phyloP scores from a whole-genome alignment of 768 basidiomycete species.

The Auricularia auricula-judae region DNA sequence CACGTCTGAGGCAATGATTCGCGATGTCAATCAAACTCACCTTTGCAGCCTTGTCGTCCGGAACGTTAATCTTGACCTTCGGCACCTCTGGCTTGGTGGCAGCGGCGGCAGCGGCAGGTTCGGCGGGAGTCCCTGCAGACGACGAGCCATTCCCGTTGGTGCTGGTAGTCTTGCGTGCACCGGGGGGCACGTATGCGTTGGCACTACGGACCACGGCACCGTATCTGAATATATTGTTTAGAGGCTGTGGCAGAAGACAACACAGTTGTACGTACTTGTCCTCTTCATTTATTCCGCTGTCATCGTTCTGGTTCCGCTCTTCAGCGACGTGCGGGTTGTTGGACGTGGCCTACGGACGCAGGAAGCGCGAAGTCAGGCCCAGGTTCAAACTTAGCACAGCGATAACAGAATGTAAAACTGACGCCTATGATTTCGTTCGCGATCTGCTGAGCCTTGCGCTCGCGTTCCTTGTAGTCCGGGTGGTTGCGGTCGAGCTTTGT shows the following conservation, averaged over 20 bases:
- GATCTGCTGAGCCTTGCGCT: slow-evolving; percentile 75
- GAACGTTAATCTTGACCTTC: slow-evolving; percentile 65
- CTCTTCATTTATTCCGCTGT: slow-evolving; percentile 80
- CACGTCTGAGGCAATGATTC: background rate
- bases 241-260: slow-evolving; percentile 10
- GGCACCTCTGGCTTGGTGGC: slow-evolving; percentile 40
- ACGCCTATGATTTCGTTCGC: slow-evolving; percentile 89
- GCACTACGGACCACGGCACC: slow-evolving; percentile 82
- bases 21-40: background rate
- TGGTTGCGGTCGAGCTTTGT: slow-evolving; percentile 81
- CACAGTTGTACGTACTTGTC: slow-evolving; percentile 60
- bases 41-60: slow-evolving; percentile 39
- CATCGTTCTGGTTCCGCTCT: slow-evolving; percentile 65
- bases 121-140: slow-evolving; percentile 14
- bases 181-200: slow-evolving; percentile 91
- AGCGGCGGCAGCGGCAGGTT: background rate
- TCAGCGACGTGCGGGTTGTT: slow-evolving; percentile 83
- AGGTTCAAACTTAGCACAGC: background rate
- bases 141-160: slow-evolving; percentile 16
- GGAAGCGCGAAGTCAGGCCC: background rate
- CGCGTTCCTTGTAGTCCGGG: slow-evolving; percentile 80
- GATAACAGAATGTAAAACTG: slow-evolving; percentile 18
- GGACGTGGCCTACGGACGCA: slow-evolving; percentile 35
- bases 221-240: slow-evolving; percentile 46
- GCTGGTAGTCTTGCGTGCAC: slow-evolving; percentile 47